Conservation (phyloP, 345 rosid species). For the Raphanus sativus region DNA sequence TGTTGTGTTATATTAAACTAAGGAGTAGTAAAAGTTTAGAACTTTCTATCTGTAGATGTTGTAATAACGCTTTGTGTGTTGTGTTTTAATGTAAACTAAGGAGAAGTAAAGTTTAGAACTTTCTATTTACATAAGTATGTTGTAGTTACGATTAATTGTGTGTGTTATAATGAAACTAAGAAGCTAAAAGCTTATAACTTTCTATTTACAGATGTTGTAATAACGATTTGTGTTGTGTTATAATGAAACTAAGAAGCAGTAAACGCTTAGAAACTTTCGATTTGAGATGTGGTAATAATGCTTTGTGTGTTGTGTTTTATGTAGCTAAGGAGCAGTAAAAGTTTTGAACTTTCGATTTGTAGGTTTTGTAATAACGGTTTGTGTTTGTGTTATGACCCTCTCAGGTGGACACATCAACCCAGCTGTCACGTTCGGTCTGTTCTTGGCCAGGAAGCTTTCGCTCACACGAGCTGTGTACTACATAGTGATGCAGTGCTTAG, state of each 20-base stretch:
- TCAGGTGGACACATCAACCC: conserved; percentile 56
- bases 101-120: not conserved
- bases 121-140: not conserved
- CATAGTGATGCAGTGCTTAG: conserved; percentile 49
- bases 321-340: not conserved
- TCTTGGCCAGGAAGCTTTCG: conserved; percentile 42
- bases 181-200: not conserved
- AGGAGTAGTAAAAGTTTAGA: not conserved
- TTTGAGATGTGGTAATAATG: not conserved
- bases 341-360: not conserved
- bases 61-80: not conserved
- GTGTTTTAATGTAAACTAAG: not conserved
- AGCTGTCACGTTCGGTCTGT: conserved; percentile 43
- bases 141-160: not conserved
- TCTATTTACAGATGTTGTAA: not conserved
- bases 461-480: conserved; percentile 44
- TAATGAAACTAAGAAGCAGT: no score
- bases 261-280: not conserved
- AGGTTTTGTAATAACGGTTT: conserved; percentile 6
- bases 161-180: not conserved
- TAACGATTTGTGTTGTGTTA: not conserved
- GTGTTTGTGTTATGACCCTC: conserved; percentile 2
- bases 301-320: not conserved
- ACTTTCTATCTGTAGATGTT: not conserved
- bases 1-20: not conserved